Evolutionary conservation across 2,329 filamentous ascomycete genomes (phyloP).

Genomic region (Xylaria digitata): DNA sequence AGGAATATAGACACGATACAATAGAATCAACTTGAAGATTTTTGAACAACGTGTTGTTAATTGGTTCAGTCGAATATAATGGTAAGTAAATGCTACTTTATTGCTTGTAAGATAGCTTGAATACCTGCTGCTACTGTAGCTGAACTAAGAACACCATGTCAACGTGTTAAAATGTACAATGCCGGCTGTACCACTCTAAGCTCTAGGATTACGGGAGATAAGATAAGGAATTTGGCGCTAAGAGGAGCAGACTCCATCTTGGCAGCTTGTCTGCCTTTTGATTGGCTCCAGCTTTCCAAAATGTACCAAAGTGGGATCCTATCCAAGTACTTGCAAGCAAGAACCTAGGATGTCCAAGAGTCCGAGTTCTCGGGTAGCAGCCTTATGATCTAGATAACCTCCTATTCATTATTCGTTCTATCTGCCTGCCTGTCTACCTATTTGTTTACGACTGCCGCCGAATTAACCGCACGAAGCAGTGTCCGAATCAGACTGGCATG

Average conservation of each 20-base stretch:
- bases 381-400: not conserved
- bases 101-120: not conserved
- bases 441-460: not conserved
- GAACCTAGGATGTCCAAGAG: not conserved
- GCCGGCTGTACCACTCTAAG: constrained; percentile 24
- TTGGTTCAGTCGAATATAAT: constrained; percentile 4
- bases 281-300: constrained; percentile 35
- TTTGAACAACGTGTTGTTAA: constrained; percentile 35
- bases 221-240: constrained; percentile 42
- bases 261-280: constrained; percentile 18
- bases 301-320: constrained; percentile 18
- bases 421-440: not conserved
- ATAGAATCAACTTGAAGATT: constrained; percentile 24
- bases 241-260: constrained; percentile 9
- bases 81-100: constrained; percentile 20
- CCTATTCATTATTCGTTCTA: not conserved
- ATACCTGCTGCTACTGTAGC: constrained; percentile 8
- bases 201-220: constrained; percentile 38
- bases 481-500: constrained; percentile 1
- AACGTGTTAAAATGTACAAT: constrained; percentile 47
- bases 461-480: not conserved
- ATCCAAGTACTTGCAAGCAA: not conserved
- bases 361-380: not conserved
- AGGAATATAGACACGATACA: constrained; percentile 1
- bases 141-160: constrained; percentile 42